These are phyloP conservation scores for Monilinia polystroma DNA, from an alignment of 2,329 filamentous ascomycete genomes.

Conservation along the genomic window DNA sequence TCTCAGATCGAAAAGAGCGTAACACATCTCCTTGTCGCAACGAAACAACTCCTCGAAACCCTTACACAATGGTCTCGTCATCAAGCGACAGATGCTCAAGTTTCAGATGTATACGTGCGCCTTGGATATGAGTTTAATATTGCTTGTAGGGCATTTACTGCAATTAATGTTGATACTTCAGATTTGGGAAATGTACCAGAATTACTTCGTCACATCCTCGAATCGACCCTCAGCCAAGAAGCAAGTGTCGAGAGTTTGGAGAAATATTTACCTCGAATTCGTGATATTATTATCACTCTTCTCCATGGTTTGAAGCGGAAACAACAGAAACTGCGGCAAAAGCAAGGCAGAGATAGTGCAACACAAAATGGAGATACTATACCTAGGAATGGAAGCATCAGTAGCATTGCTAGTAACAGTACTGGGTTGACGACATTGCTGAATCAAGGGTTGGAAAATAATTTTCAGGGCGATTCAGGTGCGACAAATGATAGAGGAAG, in stretches of 20 bases:
- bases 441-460: constrained; percentile 51
- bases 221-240: constrained; percentile 94
- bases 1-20: constrained; percentile 99
- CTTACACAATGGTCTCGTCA: constrained; percentile 96
- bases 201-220: constrained; percentile 81
- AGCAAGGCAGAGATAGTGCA: constrained; percentile 52
- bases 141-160: constrained; percentile 92
- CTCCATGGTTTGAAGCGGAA: constrained; percentile 96
- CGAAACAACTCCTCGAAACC: constrained; percentile 95
- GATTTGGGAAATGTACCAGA: constrained; percentile 96
- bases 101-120: constrained; percentile 97
- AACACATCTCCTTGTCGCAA: constrained; percentile 93
- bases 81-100: constrained; percentile 86
- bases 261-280: constrained; percentile 87
- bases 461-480: constrained; percentile 31
- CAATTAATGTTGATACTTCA: constrained; percentile 92
- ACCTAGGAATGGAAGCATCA: constrained; percentile 54
- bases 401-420: constrained; percentile 56
- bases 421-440: constrained; percentile 58
- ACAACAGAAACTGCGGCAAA: constrained; percentile 78
- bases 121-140: constrained; percentile 99
- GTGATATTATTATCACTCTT: constrained; percentile 97
- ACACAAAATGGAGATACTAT: constrained; percentile 32
- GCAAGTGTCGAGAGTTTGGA: constrained; percentile 92
- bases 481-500: constrained; percentile 30